A percentile compares a stretch with the other conserved stretches of the same genome.
These are phyloP conservation scores for Geotrichum candidum DNA, from an alignment of 1,139 yeast species.

Conservation along the genomic window DNA sequence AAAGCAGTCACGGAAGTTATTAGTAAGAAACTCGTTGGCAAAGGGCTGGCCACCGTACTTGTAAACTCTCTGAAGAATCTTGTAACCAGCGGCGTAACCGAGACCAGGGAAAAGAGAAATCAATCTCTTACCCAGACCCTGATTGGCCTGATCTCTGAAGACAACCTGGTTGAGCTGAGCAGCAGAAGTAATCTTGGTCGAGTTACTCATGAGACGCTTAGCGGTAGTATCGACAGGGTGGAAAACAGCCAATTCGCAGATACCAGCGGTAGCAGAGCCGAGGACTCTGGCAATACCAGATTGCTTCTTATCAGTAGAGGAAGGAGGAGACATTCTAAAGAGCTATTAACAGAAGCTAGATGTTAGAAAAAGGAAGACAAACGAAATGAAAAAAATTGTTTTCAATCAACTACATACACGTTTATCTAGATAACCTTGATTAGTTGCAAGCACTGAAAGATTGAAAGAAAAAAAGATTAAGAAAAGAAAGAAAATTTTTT, in stretches of 20 bases:
- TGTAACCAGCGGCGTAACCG: conserved; percentile 97
- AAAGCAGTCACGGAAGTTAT: conserved; percentile 63
- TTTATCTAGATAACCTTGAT: background rate
- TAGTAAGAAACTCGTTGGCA: conserved; percentile 84
- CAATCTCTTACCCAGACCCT: conserved; percentile 63
- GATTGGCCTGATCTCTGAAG: conserved; percentile 74
- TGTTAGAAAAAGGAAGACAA: background rate
- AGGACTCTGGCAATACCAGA: conserved; percentile 85
- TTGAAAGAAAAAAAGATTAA: background rate
- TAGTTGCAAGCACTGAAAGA: background rate
- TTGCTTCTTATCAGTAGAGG: conserved; percentile 66
- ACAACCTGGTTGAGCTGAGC: conserved; percentile 75
- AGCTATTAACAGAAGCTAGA: background rate
- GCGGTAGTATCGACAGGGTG: conserved; percentile 99
- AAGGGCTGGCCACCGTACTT: conserved; percentile 99
- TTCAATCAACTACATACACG: background rate
- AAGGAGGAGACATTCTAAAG: conserved; percentile 41
- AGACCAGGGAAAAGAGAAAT: conserved; percentile 93
- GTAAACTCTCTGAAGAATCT: conserved; percentile 93
- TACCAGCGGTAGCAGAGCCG: conserved; percentile 97
- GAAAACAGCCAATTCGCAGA: conserved; percentile 91
- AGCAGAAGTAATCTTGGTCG: conserved; percentile 53
- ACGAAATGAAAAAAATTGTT: background rate
- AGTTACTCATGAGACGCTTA: conserved; percentile 95
- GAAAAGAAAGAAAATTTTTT: background rate